Evolutionary conservation across 371 early-diverging fungal genomes (phyloP).

Genomic region (Mortierella sp.): DNA sequence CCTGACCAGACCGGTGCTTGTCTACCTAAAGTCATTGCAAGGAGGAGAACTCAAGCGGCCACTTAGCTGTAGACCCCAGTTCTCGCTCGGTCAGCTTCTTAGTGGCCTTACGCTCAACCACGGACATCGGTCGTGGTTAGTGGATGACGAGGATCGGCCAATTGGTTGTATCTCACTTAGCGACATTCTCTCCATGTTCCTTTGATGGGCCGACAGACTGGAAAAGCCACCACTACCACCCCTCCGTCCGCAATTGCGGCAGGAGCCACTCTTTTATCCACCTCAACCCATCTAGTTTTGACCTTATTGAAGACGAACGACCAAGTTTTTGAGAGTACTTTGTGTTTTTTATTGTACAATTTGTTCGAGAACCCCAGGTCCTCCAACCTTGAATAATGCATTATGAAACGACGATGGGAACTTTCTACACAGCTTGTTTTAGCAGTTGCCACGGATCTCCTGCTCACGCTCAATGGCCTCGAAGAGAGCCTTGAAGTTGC

Average conservation of each 20-base stretch:
- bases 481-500: constrained; percentile 97
- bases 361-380: too few species aligned
- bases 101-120: constrained; percentile 63
- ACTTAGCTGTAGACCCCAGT: constrained; percentile 64
- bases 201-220: constrained; percentile 10
- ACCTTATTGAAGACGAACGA: too few species aligned
- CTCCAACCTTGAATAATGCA: neutral
- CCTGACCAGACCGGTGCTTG: constrained; percentile 53
- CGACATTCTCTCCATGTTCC: constrained; percentile 52
- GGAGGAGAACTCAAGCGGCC: constrained; percentile 59
- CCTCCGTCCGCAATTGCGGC: too few species aligned
- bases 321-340: neutral
- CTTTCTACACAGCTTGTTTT: constrained; percentile 19
- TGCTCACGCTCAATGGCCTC: constrained; percentile 96
- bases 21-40: constrained; percentile 57
- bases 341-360: constrained; percentile 3
- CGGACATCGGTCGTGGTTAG: constrained; percentile 67
- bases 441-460: constrained; percentile 89
- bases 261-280: too few species aligned
- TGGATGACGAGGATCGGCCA: constrained; percentile 61
- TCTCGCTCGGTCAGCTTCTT: constrained; percentile 68
- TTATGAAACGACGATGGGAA: neutral
- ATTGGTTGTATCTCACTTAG: constrained; percentile 65
- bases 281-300: too few species aligned
- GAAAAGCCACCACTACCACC: too few species aligned